Conservation (phyloP, 805 yeast species). For the Yarrowia bubula region DNA sequence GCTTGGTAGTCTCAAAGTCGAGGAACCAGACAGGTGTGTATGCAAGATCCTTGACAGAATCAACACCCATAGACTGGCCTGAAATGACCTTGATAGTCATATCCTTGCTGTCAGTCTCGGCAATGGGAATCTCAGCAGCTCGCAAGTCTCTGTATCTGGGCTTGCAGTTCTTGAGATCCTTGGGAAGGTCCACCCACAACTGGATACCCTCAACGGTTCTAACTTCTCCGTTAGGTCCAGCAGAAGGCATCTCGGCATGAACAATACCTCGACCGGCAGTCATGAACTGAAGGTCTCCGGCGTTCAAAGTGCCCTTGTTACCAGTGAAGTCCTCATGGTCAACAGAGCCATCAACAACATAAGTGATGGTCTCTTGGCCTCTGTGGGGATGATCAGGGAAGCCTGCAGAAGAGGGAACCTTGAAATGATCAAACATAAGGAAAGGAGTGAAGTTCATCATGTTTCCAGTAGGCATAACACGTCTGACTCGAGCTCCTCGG, state of each 20-base stretch:
- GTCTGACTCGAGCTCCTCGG: slow-evolving; percentile 79
- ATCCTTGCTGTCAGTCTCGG: slow-evolving; percentile 56
- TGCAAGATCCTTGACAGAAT: slow-evolving; percentile 70
- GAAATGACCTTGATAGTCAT: slow-evolving; percentile 68
- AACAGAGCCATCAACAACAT: slow-evolving; percentile 59
- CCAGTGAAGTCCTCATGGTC: slow-evolving; percentile 88
- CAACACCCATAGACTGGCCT: slow-evolving; percentile 74
- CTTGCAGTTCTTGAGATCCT: slow-evolving; percentile 54
- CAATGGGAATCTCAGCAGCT: slow-evolving; percentile 67
- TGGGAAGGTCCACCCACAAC: slow-evolving; percentile 82
- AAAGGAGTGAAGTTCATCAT: slow-evolving; percentile 77
- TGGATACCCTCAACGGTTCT: slow-evolving; percentile 63
- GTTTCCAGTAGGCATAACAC: slow-evolving; percentile 68
- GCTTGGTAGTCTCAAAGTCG: slow-evolving; percentile 51
- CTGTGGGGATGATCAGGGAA: slow-evolving; percentile 85
- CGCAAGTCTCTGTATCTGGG: slow-evolving; percentile 78
- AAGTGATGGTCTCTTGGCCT: slow-evolving; percentile 75
- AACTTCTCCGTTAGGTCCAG: slow-evolving; percentile 42
- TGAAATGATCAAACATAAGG: slow-evolving; percentile 75
- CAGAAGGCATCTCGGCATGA: slow-evolving; percentile 81
- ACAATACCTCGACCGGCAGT: slow-evolving; percentile 86
- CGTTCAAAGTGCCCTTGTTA: slow-evolving; percentile 62
- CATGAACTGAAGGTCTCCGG: slow-evolving; percentile 89
- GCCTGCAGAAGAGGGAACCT: slow-evolving; percentile 56
- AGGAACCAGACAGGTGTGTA: slow-evolving; percentile 79